A percentile compares a stretch with the other conserved stretches of the same genome.
Conservation (phyloP, 139 green algal species). For the Nannochloris sp. region DNA sequence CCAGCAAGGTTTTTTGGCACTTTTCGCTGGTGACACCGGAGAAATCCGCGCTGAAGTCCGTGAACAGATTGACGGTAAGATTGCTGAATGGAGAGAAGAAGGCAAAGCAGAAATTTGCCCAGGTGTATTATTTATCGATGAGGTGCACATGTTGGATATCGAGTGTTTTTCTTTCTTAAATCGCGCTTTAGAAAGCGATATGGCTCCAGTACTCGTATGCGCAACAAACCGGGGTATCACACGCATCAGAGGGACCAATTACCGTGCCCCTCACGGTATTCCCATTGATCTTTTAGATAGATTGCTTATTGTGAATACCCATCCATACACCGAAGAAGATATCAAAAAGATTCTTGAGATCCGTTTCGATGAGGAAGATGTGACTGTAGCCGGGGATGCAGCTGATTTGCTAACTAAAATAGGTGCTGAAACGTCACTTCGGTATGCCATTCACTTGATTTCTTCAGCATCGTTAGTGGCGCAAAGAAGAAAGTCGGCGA, state of each 20-base stretch:
- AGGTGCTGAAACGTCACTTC: constrained; percentile 82
- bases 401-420: constrained; percentile 96
- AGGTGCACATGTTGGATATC: constrained; percentile 99
- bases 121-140: constrained; percentile 96
- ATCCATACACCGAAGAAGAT: constrained; percentile 91
- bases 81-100: constrained; percentile 96
- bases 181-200: constrained; percentile 94
- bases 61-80: constrained; percentile 51
- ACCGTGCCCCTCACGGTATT: constrained; percentile 90
- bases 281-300: constrained; percentile 97
- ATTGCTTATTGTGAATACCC: constrained; percentile 95
- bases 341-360: constrained; percentile 93
- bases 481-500: constrained; percentile 66
- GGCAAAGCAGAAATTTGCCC: constrained; percentile 99
- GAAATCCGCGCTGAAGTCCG: constrained; percentile 94
- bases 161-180: constrained; percentile 99
- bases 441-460: constrained; percentile 98
- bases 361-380: constrained; percentile 63
- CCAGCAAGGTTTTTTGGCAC: constrained; percentile 94
- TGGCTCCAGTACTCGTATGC: constrained; percentile 95
- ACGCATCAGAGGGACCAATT: constrained; percentile 92
- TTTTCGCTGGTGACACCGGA: constrained; percentile 97
- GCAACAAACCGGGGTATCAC: constrained; percentile 98
- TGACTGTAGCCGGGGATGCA: constrained; percentile 75
- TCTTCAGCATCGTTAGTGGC: constrained; percentile 77